A percentile compares a stretch with the other conserved stretches of the same genome.
Evolutionary conservation across 805 yeast genomes (phyloP).

Genomic region (Dipodascopsis uninucleata): DNA sequence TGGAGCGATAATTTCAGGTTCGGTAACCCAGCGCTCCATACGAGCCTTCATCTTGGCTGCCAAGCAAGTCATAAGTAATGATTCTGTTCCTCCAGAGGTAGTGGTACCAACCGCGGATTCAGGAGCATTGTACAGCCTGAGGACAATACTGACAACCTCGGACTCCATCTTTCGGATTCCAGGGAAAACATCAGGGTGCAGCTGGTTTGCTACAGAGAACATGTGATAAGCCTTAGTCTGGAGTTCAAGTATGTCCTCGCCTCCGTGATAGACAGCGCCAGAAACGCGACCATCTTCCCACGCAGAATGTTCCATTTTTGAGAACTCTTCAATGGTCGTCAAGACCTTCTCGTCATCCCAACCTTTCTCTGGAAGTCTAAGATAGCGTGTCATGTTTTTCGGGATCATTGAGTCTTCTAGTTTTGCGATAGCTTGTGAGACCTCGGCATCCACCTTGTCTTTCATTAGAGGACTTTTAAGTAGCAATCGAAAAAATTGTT

Average conservation of each 20-base stretch:
- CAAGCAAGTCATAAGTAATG: constrained; percentile 76
- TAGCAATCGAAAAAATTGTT: constrained; percentile 30
- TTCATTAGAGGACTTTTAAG: constrained; percentile 51
- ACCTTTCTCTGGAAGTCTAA: constrained; percentile 58
- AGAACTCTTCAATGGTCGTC: constrained; percentile 46
- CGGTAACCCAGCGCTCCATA: constrained; percentile 49
- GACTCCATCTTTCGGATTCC: constrained; percentile 95
- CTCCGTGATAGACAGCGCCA: constrained; percentile 97
- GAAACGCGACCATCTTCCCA: constrained; percentile 86
- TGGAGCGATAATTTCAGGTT: constrained; percentile 89
- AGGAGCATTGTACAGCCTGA: constrained; percentile 79
- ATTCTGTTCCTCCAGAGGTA: constrained; percentile 95
- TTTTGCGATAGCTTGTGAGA: constrained; percentile 44
- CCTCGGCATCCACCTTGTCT: constrained; percentile 57
- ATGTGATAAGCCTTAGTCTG: constrained; percentile 74
- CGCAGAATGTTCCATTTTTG: constrained; percentile 56
- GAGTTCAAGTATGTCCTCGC: constrained; percentile 64
- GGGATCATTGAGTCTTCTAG: constrained; percentile 59
- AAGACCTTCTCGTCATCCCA: constrained; percentile 47
- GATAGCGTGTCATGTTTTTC: constrained; percentile 37
- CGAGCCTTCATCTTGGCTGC: constrained; percentile 78
- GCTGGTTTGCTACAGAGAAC: constrained; percentile 85
- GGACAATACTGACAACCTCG: constrained; percentile 82
- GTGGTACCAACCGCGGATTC: constrained; percentile 71
- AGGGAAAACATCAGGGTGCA: constrained; percentile 96